Evolutionary conservation across 2,329 filamentous ascomycete genomes (phyloP), one percentile per base, ranked within the genome.

Genomic region (Cladosporium velox): DNA sequence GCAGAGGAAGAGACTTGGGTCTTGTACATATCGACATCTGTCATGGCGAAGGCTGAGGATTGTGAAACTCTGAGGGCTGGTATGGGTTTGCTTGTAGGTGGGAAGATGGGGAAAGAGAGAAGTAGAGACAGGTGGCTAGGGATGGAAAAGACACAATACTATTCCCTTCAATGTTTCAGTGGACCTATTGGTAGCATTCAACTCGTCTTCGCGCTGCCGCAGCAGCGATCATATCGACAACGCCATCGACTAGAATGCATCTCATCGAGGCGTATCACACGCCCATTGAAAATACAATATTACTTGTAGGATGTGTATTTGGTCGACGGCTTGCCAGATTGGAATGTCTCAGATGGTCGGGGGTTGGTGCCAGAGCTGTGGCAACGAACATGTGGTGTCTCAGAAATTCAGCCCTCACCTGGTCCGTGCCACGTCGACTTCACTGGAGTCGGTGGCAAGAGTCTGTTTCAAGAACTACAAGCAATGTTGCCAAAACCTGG

Each of bases 11-110:
- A 15, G 32, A 51, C 61, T 18, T 18, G 47, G 51, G 24, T 64
- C 61, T 57, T 64, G 61, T 64, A 64, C 61, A 55, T 64, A 64
- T 32, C 11, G 34, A n/a, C 35, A 21, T 15, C n/a, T 30, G n/a
- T 26, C 61, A 34, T 44, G 26, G 24, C 15, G 61, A 64, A 64
- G 61, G 61, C 61, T 64, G 61, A 64, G 61, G 28, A 64, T 57
- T 64, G 41, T 47, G 61, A 64, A 64, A 64, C 61, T 57, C 14
- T 35, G 51, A 57, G 61, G 61, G 61, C 61, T 64, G 61, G 61
- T 32, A 26, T 41, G 30, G 24, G 30, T 41, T 34, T 54, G 32
- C 47, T 28, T 61, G 38, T 30, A 61, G 44, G 18, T 51, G 24
- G 11, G 21, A 41, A 62, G 47, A 62, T 35, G 59, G 11, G n/a